Evolutionary conservation across 139 green algal genomes (phyloP), one percentile per base, ranked within the genome.

Genomic region (Tetradesmus obliquus): DNA sequence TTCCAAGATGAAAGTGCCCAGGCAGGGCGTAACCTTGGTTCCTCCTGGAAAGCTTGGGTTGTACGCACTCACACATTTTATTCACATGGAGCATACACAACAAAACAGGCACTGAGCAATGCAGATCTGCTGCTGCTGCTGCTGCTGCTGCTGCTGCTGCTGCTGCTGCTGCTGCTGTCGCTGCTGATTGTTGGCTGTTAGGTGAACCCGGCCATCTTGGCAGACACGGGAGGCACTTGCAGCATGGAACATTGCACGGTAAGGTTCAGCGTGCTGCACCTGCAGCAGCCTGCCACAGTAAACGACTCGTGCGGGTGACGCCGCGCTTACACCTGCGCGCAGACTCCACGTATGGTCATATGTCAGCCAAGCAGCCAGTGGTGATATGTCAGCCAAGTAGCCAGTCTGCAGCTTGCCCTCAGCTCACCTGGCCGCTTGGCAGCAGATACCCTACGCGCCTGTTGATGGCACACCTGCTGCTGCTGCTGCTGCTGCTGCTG

Each of bases 191-290:
- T 22, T 10, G 7, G 5, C 79, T 84, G 7, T 7, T 22, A 55
- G 32, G 95, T 98, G 13, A 98, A 98, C 84, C 93, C 96, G 1
- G 72, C 89, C 57, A 97, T 98, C 55, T 89, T 98, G 57, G 84
- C 82, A 17, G 93, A 96, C 55, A 96, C 95, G 0, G 96, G 96
- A 60, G 96, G 96, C 58, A 92, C 92, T 6, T 97, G 95, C 87
- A 87, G 90, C 55, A 69, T 91, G 4, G 55, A 90, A 8, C 91
- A 95, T 72, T 97, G 96, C 92, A 88, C 88, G 62, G 88, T 95
- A 13, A 93, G 87, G 57, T 66, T 66, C n/a, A 82, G 86, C 79
- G 45, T 79, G 79, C 79, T 60, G 79, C 2, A 55, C 17, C 79
- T 60, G 79, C 79, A 55, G 19, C 19, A 82, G 32, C 32, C 32